Evolutionary conservation across 176 grass and related monocot species (phyloP).

Genomic region (Chloris gayana): DNA sequence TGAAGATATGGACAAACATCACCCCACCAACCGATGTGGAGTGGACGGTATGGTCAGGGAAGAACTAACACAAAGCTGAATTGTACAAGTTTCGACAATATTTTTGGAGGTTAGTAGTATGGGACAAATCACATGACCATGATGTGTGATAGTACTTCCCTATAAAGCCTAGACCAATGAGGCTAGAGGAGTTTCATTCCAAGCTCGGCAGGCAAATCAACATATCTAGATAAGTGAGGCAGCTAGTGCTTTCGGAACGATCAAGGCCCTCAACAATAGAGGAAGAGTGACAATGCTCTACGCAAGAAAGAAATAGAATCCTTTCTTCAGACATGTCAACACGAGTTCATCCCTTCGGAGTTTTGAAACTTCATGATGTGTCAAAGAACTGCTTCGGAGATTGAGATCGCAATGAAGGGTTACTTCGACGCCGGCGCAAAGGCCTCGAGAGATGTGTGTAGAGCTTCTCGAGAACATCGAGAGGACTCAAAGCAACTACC

Average conservation of each 20-base stretch:
- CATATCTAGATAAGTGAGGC: not conserved
- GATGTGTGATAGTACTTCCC: no score
- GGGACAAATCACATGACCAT: slow-evolving; percentile 22
- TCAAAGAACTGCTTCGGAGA: slow-evolving; percentile 19
- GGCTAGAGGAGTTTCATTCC: slow-evolving; percentile 15
- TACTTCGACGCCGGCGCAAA: slow-evolving; percentile 56
- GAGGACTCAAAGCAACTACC: no score
- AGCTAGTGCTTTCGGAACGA: not conserved
- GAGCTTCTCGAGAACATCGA: no score
- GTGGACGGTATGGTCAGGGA: slow-evolving; percentile 27
- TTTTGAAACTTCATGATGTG: no score
- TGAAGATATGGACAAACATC: not conserved
- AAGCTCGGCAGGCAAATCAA: slow-evolving; percentile 31
- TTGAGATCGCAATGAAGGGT: slow-evolving; percentile 21
- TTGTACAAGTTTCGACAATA: not conserved
- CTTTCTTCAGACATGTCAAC: not conserved
- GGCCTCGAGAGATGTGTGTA: no score
- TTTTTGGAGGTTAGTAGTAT: not conserved
- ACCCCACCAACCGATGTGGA: slow-evolving; percentile 23
- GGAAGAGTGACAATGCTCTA: not conserved
- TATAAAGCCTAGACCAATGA: slow-evolving; percentile 6
- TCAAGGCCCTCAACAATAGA: no score
- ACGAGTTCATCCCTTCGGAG: slow-evolving; percentile 15
- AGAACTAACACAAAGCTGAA: not conserved
- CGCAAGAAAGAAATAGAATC: slow-evolving; percentile 18